phyloP scores from a whole-genome alignment of 768 basidiomycete genomes.

The Lepiota venenata region DNA sequence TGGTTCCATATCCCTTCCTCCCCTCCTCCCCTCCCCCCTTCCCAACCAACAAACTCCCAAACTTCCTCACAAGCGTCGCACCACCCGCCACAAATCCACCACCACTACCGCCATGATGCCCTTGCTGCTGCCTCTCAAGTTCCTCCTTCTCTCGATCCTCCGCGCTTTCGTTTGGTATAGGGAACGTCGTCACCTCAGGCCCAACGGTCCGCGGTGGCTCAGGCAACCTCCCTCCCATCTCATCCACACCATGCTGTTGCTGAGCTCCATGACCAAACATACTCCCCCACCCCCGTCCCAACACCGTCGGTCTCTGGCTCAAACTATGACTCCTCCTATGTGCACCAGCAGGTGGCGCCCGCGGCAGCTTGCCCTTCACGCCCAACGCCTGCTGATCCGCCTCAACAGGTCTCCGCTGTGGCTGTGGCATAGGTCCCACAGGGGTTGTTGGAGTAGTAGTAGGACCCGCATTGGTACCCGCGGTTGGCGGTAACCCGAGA shows the following conservation, averaged over 20 bases:
- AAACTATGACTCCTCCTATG: constrained; percentile 84
- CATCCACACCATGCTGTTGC: constrained; percentile 31
- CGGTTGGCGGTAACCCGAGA: constrained; percentile 48
- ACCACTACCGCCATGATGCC: background rate
- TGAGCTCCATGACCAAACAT: constrained; percentile 49
- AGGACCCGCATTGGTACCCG: constrained; percentile 25
- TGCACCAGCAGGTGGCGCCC: constrained; percentile 73
- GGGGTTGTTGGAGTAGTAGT: constrained; percentile 14
- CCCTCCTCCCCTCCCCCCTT: constrained; percentile 33
- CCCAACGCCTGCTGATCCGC: constrained; percentile 24
- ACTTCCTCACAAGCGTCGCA: constrained; percentile 73
- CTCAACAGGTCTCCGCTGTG: constrained; percentile 26
- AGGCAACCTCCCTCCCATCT: constrained; percentile 23
- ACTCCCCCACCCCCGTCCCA: constrained; percentile 53
- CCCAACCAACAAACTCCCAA: constrained; percentile 65
- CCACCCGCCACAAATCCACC: constrained; percentile 42
- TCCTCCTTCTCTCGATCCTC: constrained; percentile 29
- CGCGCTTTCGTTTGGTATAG: constrained; percentile 30
- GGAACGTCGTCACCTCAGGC: constrained; percentile 58
- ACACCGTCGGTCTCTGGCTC: constrained; percentile 62
- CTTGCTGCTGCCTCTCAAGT: constrained; percentile 21
- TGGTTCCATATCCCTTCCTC: constrained; percentile 44
- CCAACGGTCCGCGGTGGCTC: constrained; percentile 61
- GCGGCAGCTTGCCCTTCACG: constrained; percentile 36
- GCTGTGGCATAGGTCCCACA: constrained; percentile 8